Conservation (phyloP, 192 early-diverging fungal species). For the Gigaspora rosea region DNA sequence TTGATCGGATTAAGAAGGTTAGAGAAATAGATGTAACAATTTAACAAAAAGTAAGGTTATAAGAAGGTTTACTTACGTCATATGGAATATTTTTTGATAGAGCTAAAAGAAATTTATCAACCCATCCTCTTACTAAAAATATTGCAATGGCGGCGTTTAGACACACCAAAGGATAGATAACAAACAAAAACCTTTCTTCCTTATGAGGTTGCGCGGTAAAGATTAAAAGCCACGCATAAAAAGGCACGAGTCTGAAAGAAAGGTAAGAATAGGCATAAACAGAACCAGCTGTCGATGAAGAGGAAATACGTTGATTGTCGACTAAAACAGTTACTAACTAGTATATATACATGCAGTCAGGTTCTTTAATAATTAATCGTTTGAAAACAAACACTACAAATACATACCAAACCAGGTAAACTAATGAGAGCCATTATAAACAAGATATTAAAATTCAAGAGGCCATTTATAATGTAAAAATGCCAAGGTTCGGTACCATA, state of each 20-base stretch:
- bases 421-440: conserved; percentile 72
- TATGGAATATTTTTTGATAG: not conserved
- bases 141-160: conserved; percentile 74
- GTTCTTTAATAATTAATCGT: not conserved
- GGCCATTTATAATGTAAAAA: conserved; percentile 89
- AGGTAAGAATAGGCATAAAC: conserved; percentile 41
- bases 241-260: conserved; percentile 61
- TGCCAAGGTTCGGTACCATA: conserved; percentile 84
- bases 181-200: conserved; percentile 93
- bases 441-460: conserved; percentile 88
- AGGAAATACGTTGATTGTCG: conserved; percentile 46
- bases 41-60: not conserved
- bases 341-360: not conserved
- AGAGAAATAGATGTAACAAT: not conserved
- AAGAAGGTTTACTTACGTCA: conserved; percentile 1
- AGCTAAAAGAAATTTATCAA: conserved; percentile 32
- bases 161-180: conserved; percentile 86
- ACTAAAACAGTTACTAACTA: conserved; percentile 50
- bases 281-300: conserved; percentile 27
- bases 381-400: not conserved
- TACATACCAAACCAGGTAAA: conserved; percentile 63
- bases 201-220: conserved; percentile 94
- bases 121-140: conserved; percentile 51
- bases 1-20: no score
- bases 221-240: conserved; percentile 74